phyloP scores from a whole-genome alignment of 108 stramenopile genomes.

The Nannochloropsis salina region DNA sequence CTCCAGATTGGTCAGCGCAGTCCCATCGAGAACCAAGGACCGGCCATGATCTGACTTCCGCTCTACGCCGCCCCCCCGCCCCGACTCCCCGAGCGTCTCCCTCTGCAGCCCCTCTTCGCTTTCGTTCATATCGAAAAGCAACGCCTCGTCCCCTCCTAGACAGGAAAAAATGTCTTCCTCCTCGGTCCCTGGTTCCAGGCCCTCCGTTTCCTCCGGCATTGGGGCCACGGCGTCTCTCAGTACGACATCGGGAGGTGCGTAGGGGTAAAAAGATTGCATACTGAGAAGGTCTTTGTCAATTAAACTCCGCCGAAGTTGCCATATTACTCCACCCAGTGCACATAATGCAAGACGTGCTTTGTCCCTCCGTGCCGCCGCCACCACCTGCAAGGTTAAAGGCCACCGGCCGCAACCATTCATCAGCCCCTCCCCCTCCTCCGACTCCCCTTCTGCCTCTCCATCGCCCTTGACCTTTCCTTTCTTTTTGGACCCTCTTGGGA shows the following conservation, averaged over 20 bases:
- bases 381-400: constrained; percentile 72
- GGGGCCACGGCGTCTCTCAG: neutral
- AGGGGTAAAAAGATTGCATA: constrained; percentile 78
- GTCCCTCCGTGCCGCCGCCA: constrained; percentile 64
- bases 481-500: constrained; percentile 56
- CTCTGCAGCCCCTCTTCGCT: constrained; percentile 60
- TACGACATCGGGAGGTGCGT: constrained; percentile 61
- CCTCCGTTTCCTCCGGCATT: constrained; percentile 28
- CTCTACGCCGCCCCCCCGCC: constrained; percentile 9
- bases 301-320: constrained; percentile 76
- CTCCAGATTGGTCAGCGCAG: constrained; percentile 89
- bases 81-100: neutral
- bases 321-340: constrained; percentile 77
- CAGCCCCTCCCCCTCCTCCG: neutral
- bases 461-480: neutral
- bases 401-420: constrained; percentile 57
- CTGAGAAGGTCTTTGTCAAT: constrained; percentile 82
- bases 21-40: constrained; percentile 86
- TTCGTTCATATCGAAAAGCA: neutral
- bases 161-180: neutral
- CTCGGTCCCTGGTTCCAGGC: neutral
- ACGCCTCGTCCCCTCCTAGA: neutral
- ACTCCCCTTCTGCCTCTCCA: neutral
- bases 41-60: neutral
- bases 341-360: constrained; percentile 60